Evolutionary conservation across 2,329 filamentous ascomycete genomes (phyloP), one percentile per base, ranked within the genome.

Genomic region (Chrysosporium queenslandicum): DNA sequence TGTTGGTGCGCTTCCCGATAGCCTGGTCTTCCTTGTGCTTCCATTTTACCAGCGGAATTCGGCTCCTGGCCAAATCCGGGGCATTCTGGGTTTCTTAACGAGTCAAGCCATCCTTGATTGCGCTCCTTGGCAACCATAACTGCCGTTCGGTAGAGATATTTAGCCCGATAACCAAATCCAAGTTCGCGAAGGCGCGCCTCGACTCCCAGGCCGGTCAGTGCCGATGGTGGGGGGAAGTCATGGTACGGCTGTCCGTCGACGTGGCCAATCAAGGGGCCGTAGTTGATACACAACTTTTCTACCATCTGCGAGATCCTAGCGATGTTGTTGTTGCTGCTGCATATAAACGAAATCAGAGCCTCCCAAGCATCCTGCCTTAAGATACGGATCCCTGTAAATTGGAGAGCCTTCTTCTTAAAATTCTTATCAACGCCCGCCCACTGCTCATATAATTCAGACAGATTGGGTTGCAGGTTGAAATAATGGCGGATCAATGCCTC

Each of bases 241-340:
- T 96, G 85, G 64, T 92, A 92, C 3, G 82, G 68, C 50, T 83
- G 78, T 30, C 80, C 78, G 25, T 81, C 83, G 50, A 95, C 67
- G 39, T 82, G 75, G 1, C 80, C 86, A 50, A 97, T 79, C 3
- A 87, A 73, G 0, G 82, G 79, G 0, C 92, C 92, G 62, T 96
- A 98, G 63, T 94, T 79, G 25, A 79, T 68, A 66, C 94, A 98
- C 11, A 98, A 74, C 61, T 95, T 97, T 60, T 94, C 83, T 20
- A 86, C 89, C 92, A 98, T 98, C 69, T 94, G 87, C 4, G 87
- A 91, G 66, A 98, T 98, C 36, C 92, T 81, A 1, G 83, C 79
- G 55, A 98, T 98, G 66, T 98, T 96, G 71, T 98, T 98, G 71
- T 98, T 98, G 70, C 89, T 95, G 69, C 90, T 96, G 76, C 92